These are phyloP conservation scores for Pseudonitzschia pungens DNA, from an alignment of 108 stramenopile species.

Conservation along the genomic window DNA sequence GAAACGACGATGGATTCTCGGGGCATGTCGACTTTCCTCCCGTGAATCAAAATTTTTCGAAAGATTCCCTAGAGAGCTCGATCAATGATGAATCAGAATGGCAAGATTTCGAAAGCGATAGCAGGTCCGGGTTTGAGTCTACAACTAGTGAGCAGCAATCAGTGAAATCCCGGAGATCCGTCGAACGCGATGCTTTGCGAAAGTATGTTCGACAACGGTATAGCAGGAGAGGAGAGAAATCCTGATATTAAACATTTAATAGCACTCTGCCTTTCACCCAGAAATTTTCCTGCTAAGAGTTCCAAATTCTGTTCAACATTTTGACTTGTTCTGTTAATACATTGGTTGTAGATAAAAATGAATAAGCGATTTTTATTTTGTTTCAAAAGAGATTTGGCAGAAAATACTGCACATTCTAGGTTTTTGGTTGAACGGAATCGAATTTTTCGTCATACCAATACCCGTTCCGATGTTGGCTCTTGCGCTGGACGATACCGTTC, in stretches of 20 bases:
- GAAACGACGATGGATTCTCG: conserved; percentile 3
- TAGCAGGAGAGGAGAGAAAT: conserved; percentile 18
- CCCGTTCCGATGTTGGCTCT: conserved; percentile 26
- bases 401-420: too few relatives aligned
- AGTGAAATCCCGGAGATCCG: conserved; percentile 29
- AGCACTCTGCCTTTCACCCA: background rate
- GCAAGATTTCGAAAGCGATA: conserved; percentile 30
- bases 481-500: conserved; percentile 29
- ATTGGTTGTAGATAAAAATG: too few relatives aligned
- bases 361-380: too few relatives aligned
- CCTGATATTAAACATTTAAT: background rate
- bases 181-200: conserved; percentile 52
- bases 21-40: conserved; percentile 7
- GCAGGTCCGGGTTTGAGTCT: conserved; percentile 30
- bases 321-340: too few relatives aligned
- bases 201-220: conserved; percentile 61
- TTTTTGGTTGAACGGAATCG: background rate
- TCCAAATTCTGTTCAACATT: too few relatives aligned
- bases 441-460: conserved; percentile 16
- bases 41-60: conserved; percentile 6
- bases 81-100: conserved; percentile 10
- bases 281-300: too few relatives aligned
- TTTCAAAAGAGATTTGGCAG: too few relatives aligned
- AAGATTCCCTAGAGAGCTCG: conserved; percentile 1
- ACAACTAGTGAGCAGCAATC: conserved; percentile 16